These are phyloP conservation scores for Nitzschia sp. DNA, from an alignment of 108 stramenopile species.

Conservation along the genomic window DNA sequence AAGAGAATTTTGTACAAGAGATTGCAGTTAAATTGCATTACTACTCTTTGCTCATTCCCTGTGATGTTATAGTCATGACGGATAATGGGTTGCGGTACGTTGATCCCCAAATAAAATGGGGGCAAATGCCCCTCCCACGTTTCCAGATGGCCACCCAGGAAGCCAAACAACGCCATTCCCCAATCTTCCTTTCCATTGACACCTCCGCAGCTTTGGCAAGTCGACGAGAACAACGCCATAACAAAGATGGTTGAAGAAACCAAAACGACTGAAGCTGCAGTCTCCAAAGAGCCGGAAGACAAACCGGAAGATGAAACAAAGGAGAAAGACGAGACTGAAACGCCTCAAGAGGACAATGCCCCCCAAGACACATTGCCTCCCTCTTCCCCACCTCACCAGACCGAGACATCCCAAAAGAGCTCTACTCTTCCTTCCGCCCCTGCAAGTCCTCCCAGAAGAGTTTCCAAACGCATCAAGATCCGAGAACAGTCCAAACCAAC, in stretches of 20 bases:
- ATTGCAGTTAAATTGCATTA: no score
- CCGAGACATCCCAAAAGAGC: not conserved
- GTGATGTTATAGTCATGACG: no score
- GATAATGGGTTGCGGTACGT: no score
- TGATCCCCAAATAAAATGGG: no score
- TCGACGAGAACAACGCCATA: slow-evolving; percentile 1
- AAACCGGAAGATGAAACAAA: not conserved
- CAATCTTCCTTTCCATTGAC: no score
- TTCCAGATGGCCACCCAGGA: no score
- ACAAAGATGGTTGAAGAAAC: not conserved
- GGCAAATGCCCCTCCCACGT: no score
- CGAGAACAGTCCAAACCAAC: slow-evolving; percentile 11
- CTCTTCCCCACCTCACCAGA: not conserved
- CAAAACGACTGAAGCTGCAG: not conserved
- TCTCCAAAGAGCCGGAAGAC: not conserved
- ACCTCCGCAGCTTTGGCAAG: no score
- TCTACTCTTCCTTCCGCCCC: not conserved
- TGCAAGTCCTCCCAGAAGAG: not conserved
- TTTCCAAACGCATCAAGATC: slow-evolving; percentile 21
- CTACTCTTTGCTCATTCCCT: no score
- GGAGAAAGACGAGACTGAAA: not conserved
- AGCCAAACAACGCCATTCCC: no score
- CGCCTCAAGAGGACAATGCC: not conserved
- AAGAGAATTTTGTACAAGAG: no score
- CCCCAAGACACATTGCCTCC: not conserved